Base-by-base conservation (phyloP, 2,329 filamentous ascomycete species). In the Aureobasidium pullulans region DNA sequence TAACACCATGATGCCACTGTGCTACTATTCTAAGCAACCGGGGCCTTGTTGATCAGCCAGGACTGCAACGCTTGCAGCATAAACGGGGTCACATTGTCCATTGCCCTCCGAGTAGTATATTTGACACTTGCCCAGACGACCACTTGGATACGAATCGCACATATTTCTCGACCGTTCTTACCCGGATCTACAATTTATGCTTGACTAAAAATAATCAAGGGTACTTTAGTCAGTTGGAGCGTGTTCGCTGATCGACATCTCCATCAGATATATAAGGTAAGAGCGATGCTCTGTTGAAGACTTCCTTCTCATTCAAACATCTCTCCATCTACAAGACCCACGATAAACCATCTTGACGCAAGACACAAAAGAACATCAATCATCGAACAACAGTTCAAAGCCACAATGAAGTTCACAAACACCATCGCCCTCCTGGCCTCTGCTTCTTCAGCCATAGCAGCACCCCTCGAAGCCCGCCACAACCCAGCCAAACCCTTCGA, bases 381-480 rank as follows among this genome's bases (percentile, higher is more conserved):
- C 23, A 23, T 29, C 13, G n/a, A 46, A 6, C 43, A 32, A 16
- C 43, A 32, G 15, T 31, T 13, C 4, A 29, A 40, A 44, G 37
- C 23, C 32, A 47, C 42, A 31, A 57, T 57, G 44, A 48, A 34
- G 29, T 48, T 48, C 40, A 44, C 39, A 15, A 57, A 37, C 31
- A 31, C 42, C 13, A 31, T 57, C n/a, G 43, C 42, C 9, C 43
- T 57, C 31, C 32, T 57, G 9, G 53, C 53, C 34, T 13, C 42
- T 39, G 42, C 43, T n/a, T 49, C 44, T 3, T 43, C 56, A 16
- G 43, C 56, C 6, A 16, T 59, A 4, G 56, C 46, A 42, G 56
- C 56, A 50, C 56, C 56, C 7, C 56, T 59, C 29, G 36, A 59
- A 32, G 44, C 57, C 13, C 57, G 57, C 32, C 57, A 60, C 46